These are phyloP conservation scores for Leptodontidium sp. DNA, from an alignment of 2,329 filamentous ascomycete genomes.

Conservation along the genomic window DNA sequence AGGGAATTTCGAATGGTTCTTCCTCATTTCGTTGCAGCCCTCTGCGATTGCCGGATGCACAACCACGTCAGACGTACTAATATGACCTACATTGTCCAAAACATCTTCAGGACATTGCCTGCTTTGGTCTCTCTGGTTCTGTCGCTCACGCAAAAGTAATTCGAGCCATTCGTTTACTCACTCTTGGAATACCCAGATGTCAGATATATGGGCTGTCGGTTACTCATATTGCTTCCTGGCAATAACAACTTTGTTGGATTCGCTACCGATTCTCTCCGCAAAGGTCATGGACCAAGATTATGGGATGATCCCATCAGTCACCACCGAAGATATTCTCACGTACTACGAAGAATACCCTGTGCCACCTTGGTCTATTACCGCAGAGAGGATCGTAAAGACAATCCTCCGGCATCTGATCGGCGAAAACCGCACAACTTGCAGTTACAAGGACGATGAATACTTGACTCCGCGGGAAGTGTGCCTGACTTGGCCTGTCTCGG, in stretches of 20 bases:
- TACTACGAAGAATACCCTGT: not conserved
- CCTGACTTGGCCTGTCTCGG: not conserved
- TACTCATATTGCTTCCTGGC: not conserved
- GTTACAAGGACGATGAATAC: not conserved
- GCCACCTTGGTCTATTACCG: not conserved
- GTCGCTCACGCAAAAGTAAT: not conserved
- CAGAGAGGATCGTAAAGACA: not conserved
- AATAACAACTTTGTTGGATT: not conserved
- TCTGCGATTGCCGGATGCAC: slow-evolving; percentile 45
- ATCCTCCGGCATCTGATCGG: slow-evolving; percentile 10
- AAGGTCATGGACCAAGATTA: not conserved
- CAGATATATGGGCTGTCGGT: not conserved
- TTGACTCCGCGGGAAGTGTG: not conserved
- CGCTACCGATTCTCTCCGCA: not conserved
- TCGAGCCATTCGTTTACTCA: not conserved
- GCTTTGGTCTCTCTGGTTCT: not conserved
- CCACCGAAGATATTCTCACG: not conserved
- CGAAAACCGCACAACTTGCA: not conserved
- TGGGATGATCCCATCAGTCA: not conserved
- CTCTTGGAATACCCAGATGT: not conserved
- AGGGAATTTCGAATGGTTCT: slow-evolving; percentile 7
- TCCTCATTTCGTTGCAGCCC: slow-evolving; percentile 6
- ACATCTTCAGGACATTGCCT: not conserved
- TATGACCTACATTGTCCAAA: slow-evolving; percentile 24
- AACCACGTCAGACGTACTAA: slow-evolving; percentile 53